Percentiles rank a stretch among this genome's conserved stretches.
Evolutionary conservation across 495 filamentous ascomycete genomes (phyloP).

Genomic region (Talaromyces proteolyticus): DNA sequence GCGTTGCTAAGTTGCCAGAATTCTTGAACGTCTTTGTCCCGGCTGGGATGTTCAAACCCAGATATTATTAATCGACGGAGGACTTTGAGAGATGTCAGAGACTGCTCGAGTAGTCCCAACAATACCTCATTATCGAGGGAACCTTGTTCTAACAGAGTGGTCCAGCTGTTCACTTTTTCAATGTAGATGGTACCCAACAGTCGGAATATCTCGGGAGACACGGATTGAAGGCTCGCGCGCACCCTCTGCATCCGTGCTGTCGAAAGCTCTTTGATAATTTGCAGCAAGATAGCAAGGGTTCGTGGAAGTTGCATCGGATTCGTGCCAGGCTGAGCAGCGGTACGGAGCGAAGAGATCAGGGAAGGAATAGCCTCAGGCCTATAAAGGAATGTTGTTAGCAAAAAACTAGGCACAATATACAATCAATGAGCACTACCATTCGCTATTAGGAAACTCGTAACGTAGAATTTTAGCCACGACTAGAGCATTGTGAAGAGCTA

Average conservation of each 20-base stretch:
- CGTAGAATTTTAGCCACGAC: slow-evolving; percentile 81
- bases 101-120: slow-evolving; percentile 62
- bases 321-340: slow-evolving; percentile 32
- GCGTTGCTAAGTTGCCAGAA: slow-evolving; percentile 69
- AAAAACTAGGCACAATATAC: not conserved
- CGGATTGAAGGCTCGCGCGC: slow-evolving; percentile 63
- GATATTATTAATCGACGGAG: slow-evolving; percentile 72
- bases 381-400: slow-evolving; percentile 6
- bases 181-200: slow-evolving; percentile 72
- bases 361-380: slow-evolving; percentile 47
- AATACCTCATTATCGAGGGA: slow-evolving; percentile 51
- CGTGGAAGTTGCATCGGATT: slow-evolving; percentile 58
- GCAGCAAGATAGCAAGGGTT: slow-evolving; percentile 68
- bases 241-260: slow-evolving; percentile 68
- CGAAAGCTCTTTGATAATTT: slow-evolving; percentile 84
- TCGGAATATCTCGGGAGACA: slow-evolving; percentile 74
- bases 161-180: slow-evolving; percentile 67
- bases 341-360: slow-evolving; percentile 57
- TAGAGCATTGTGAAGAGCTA: slow-evolving; percentile 83
- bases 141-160: slow-evolving; percentile 47
- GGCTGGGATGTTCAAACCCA: slow-evolving; percentile 79
- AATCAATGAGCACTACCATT: slow-evolving; percentile 49
- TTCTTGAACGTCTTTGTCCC: slow-evolving; percentile 62
- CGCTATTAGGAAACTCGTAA: slow-evolving; percentile 71
- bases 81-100: slow-evolving; percentile 70